A percentile compares a stretch with the other conserved stretches of the same genome.
phyloP scores from a whole-genome alignment of 176 grass and related monocot species.

The Bothriochloa decipiens region DNA sequence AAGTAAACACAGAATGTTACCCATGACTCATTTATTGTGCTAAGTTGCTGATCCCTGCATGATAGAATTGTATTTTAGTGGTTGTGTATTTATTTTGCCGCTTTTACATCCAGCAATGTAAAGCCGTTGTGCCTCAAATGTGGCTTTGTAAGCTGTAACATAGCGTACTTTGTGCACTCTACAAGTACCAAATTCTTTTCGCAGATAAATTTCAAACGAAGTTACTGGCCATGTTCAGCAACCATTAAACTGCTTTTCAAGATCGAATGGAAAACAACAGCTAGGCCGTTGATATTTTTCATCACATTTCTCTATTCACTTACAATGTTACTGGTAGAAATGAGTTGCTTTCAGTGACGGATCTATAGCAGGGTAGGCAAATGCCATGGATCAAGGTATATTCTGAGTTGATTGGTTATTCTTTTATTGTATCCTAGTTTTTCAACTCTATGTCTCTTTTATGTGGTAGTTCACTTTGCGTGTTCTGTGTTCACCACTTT shows the following conservation, averaged over 20 bases:
- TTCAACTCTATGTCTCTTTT: neutral
- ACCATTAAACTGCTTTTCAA: neutral
- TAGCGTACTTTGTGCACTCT: neutral
- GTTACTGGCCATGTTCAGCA: neutral
- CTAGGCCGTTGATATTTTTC: neutral
- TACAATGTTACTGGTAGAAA: neutral
- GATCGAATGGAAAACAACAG: neutral
- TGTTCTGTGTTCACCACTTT: neutral
- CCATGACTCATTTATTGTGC: neutral
- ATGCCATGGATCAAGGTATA: neutral
- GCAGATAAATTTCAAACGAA: neutral
- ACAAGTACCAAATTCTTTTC: constrained; percentile 7
- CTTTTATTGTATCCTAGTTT: neutral
- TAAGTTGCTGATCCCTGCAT: neutral
- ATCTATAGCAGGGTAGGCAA: neutral
- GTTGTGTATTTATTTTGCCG: neutral
- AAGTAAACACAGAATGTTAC: neutral
- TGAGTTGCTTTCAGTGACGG: neutral
- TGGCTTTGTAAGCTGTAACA: neutral
- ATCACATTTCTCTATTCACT: neutral
- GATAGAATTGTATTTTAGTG: constrained; percentile 4
- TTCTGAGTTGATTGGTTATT: neutral
- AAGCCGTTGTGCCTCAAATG: neutral
- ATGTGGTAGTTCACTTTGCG: neutral
- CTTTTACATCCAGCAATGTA: neutral